Evolutionary conservation across 2,329 filamentous ascomycete species (phyloP), one percentile per base, ranked within the genome.

Genomic region (Hirsutella thompsonii): DNA sequence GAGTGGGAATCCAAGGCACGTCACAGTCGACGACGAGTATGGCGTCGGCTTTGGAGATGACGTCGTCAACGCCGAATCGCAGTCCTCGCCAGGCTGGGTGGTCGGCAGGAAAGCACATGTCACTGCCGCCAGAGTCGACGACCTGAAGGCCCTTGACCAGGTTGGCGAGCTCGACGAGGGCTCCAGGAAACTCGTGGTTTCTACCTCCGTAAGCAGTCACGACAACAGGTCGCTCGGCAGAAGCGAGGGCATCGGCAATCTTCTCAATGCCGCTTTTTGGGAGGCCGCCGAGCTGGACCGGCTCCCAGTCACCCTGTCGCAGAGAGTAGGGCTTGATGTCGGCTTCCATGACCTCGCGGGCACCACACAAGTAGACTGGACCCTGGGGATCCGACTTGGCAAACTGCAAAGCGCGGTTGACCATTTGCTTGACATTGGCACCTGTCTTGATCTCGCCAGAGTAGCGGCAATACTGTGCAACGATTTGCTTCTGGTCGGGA

Each of bases 1-100:
- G 76, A 0, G 86, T 92, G n/a, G 81, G 79, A 42, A 95, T 88
- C 87, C 88, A 95, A 0, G 89, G 89, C 0, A 94, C 87, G 54
- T 95, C 89, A 47, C 87, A 93, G 59, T 95, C 83, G 20, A 94
- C 55, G 2, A 94, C 81, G 1, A 95, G 49, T 44, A 95, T 93
- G 10, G 87, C 75, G 56, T 95, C 90, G 0, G 89, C 86, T 0
- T 76, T 76, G 44, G 70, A 73, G 55, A 94, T 84, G 34, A 70
- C 68, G 2, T 84, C 76, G 39, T 94, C 83, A 3, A 74, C 69
- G 3, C 86, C 86, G 51, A 80, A 93, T 35, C 79, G 72, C 39
- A 92, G 58, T 2, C 89, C 81, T 11, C 86, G 55, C 64, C 75
- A 85, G 1, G 63, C 76, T 2, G 72, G 76, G 50, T 88, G 82